Evolutionary conservation across 2,329 filamentous ascomycete genomes (phyloP), one percentile per base, ranked within the genome.

Genomic region (Botrytis cinerea): DNA sequence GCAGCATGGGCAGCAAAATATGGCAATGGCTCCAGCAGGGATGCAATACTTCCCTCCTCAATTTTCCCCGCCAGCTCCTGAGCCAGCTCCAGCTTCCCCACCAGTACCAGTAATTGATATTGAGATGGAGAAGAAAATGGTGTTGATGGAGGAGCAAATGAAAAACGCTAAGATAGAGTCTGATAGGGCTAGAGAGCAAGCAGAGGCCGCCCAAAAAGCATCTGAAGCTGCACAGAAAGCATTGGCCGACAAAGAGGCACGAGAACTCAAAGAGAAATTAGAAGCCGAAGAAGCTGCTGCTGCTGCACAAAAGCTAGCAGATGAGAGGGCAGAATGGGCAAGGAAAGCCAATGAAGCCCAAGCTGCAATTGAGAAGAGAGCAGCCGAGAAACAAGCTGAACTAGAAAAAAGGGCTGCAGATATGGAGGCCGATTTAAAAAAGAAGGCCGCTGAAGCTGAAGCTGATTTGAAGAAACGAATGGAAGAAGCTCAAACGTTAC

Each of bases 101-200:
- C n/a, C 66, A 57, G 66, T 68, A 9, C 66, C 66, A n/a, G 48
- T 68, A 18, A 71, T 73, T 25, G 78, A 79, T 72, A 75, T 77
- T 54, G 78, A 78, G 63, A 73, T 75, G 63, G 85, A 87, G 74
- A 85, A 91, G 73, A 89, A 89, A 78, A 84, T 91, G 75, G 84
- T 84, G n/a, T 86, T 91, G 73, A 86, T 91, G 75, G 86, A 88
- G 75, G 86, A 91, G 77, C 81, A 93, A 73, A 85, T 87, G 76
- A 77, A 76, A 43, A 73, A 75, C 25, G 83, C 16, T 83, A 88
- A 61, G 84, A 88, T 72, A n/a, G 60, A 72, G 51, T 72, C 70
- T 12, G 70, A 72, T 45, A 67, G 48, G 40, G 70, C 70, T 75
- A 82, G 81, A 6, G 84, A 80, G 57, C 75, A 86, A 73, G 84